These are phyloP conservation scores for Acacia acuminata DNA, from an alignment of 306 rosid species.

Conservation along the genomic window DNA sequence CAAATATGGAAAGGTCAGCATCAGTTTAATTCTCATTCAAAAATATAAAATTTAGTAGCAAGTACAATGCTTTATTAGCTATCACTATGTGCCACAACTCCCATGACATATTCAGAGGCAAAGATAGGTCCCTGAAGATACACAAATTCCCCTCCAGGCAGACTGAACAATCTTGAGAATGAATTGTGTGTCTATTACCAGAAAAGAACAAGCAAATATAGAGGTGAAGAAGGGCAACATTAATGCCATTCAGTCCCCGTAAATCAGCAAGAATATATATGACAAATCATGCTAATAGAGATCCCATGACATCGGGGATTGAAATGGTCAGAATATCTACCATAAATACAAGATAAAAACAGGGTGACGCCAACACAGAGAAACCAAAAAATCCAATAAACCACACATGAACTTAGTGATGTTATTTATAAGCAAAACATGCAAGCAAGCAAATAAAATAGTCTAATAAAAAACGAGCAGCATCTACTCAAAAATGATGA, in stretches of 20 bases:
- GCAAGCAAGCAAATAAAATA: constrained; percentile 23
- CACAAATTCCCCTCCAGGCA: not conserved
- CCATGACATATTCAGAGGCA: not conserved
- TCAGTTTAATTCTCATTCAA: not conserved
- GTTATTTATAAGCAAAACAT: not conserved
- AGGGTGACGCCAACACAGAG: not conserved
- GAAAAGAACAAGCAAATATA: not conserved
- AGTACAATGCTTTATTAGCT: not conserved
- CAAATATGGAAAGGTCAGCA: constrained; percentile 4
- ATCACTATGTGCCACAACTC: not conserved
- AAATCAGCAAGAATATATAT: not conserved
- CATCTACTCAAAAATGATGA: not conserved
- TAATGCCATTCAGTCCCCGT: not conserved
- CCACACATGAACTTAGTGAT: not conserved
- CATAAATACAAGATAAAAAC: not conserved
- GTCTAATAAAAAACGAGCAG: not conserved
- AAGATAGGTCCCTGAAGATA: not conserved
- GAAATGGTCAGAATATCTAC: not conserved
- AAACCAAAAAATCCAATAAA: not conserved
- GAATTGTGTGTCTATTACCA: not conserved
- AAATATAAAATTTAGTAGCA: not conserved
- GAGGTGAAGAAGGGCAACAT: not conserved
- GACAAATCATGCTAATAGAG: not conserved
- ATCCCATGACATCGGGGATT: not conserved
- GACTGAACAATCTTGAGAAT: not conserved